Evolutionary conservation across 768 basidiomycete species (phyloP).

Genomic region (Mycena rosella): DNA sequence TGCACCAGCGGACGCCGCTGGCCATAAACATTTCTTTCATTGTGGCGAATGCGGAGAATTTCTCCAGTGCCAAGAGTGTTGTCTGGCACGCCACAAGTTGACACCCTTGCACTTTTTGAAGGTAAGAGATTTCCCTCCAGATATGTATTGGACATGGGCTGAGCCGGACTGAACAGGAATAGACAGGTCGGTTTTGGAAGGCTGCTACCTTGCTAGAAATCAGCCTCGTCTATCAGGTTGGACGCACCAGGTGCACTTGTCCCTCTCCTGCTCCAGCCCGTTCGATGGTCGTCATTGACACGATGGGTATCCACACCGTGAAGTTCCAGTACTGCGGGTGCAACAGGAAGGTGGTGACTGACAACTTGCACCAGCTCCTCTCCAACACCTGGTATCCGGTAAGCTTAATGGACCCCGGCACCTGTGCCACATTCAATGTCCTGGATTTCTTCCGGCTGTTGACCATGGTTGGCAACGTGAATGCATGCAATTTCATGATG

Average conservation of each 20-base stretch:
- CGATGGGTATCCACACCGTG: not conserved
- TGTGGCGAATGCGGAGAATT: not conserved
- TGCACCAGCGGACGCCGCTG: no score
- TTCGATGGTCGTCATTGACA: not conserved
- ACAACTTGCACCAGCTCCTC: not conserved
- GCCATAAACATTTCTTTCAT: no score
- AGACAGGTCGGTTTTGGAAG: no score
- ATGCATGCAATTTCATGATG: not conserved
- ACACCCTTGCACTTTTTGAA: not conserved
- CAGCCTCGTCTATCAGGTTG: not conserved
- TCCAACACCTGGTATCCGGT: not conserved
- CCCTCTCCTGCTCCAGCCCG: not conserved
- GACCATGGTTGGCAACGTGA: not conserved
- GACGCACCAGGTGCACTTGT: not conserved
- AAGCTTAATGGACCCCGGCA: not conserved
- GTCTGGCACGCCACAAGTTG: not conserved
- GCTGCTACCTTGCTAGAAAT: not conserved
- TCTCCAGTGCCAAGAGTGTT: not conserved
- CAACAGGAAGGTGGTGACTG: not conserved
- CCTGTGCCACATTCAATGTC: not conserved
- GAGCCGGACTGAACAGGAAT: not conserved
- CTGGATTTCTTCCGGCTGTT: not conserved
- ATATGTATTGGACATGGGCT: not conserved
- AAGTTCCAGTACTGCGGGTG: not conserved
- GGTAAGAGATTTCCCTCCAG: not conserved